Conservation (phyloP, 208 protist genomes). For the Phytomonas sp. region DNA sequence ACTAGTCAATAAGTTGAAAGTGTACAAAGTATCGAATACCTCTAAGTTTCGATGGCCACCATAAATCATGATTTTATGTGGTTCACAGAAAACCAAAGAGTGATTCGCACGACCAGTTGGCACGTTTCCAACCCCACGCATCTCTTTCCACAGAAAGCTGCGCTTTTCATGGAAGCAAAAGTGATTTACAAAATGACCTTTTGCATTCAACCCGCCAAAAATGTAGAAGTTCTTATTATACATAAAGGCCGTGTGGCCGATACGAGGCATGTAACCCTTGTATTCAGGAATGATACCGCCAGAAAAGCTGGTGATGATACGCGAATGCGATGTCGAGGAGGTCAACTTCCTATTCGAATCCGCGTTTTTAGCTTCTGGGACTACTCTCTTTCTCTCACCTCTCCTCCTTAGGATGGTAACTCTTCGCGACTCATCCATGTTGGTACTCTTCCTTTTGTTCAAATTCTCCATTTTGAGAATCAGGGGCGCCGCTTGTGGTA, state of each 20-base stretch:
- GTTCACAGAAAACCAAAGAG: conserved; percentile 40
- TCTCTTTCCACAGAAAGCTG: conserved; percentile 74
- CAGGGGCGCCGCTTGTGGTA: background rate
- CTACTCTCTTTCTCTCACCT: background rate
- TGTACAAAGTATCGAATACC: conserved; percentile 76
- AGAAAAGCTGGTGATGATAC: conserved; percentile 35
- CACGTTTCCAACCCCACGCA: conserved; percentile 61
- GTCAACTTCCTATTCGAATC: background rate
- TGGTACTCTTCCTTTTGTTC: background rate
- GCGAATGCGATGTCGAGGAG: background rate
- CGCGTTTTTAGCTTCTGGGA: background rate
- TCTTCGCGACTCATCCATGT: background rate
- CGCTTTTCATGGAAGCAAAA: conserved; percentile 70
- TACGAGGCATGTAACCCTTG: conserved; percentile 55
- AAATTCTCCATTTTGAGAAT: background rate
- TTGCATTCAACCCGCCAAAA: conserved; percentile 67
- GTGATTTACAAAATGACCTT: conserved; percentile 50
- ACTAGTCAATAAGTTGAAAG: conserved; percentile 42
- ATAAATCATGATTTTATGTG: conserved; percentile 71
- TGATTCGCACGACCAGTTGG: conserved; percentile 74
- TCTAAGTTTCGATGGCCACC: conserved; percentile 67
- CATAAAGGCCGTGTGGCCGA: conserved; percentile 68
- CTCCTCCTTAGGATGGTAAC: background rate
- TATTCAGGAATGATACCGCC: conserved; percentile 60
- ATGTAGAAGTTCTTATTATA: conserved; percentile 69